Conservation (phyloP, 179 eudicot species). For the Pouteria campechiana region DNA sequence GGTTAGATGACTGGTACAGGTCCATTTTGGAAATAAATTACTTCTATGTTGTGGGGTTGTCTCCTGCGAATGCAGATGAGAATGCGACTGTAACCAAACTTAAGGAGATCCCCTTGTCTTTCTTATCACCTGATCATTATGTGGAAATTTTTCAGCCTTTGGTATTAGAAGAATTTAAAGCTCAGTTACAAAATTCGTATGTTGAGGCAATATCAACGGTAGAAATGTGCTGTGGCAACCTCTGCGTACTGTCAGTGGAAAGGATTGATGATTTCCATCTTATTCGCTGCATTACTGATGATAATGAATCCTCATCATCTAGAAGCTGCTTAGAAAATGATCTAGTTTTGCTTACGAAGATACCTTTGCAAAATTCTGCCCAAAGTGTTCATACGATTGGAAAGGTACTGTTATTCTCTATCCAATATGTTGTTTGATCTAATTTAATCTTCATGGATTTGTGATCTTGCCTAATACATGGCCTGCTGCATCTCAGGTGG, state of each 20-base stretch:
- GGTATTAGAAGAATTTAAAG: constrained; percentile 94
- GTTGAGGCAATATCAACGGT: constrained; percentile 66
- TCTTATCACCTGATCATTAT: constrained; percentile 73
- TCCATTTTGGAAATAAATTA: constrained; percentile 83
- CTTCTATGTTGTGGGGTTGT: constrained; percentile 72
- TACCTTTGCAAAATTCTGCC: constrained; percentile 43
- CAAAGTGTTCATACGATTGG: constrained; percentile 74
- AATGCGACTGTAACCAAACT: constrained; percentile 29
- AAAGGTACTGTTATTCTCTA: constrained; percentile 41
- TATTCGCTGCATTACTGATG: constrained; percentile 85
- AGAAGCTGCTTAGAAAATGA: constrained; percentile 71
- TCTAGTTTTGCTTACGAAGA: constrained; percentile 73
- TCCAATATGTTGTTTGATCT: background rate
- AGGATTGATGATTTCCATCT: constrained; percentile 93
- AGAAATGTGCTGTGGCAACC: constrained; percentile 65
- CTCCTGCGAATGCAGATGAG: constrained; percentile 37
- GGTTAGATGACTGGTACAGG: constrained; percentile 85
- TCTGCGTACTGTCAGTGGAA: constrained; percentile 92
- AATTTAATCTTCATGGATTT: background rate
- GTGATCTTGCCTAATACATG: constrained; percentile 7
- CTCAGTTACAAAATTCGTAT: constrained; percentile 74
- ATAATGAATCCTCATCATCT: constrained; percentile 30
- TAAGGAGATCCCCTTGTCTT: constrained; percentile 78
- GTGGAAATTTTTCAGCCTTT: constrained; percentile 80
- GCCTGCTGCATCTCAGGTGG: constrained; percentile 44